Conservation (phyloP, 768 basidiomycete species). For the Clavulina sp. region DNA sequence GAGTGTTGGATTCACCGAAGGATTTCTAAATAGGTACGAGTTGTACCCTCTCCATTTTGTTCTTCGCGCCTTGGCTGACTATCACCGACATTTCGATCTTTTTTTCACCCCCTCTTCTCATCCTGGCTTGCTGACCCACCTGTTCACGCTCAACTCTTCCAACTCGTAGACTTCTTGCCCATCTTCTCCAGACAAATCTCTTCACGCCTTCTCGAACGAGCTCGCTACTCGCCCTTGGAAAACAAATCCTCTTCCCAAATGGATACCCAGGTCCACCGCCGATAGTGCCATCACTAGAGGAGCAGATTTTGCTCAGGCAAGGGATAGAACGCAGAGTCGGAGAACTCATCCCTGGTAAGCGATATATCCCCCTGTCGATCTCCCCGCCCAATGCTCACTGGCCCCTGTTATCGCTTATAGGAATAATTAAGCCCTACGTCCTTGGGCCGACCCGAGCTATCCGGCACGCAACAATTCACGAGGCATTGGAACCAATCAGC, state of each 20-base stretch:
- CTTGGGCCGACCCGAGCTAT: slow-evolving; percentile 35
- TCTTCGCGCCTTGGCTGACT: no score
- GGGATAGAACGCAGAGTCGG: slow-evolving; percentile 25
- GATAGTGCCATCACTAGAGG: slow-evolving; percentile 58
- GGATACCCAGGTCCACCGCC: slow-evolving; percentile 69
- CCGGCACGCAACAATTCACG: slow-evolving; percentile 27
- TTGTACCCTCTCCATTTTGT: no score
- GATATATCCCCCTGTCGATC: neutral
- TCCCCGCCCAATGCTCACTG: neutral
- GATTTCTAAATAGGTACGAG: no score
- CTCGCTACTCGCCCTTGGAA: slow-evolving; percentile 34
- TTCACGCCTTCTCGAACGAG: slow-evolving; percentile 37
- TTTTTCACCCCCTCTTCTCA: slow-evolving; percentile 33
- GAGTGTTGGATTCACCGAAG: no score
- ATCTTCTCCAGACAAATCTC: slow-evolving; percentile 40
- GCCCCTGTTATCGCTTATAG: slow-evolving; percentile 15
- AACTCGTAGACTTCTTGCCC: slow-evolving; percentile 52
- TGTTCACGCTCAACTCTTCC: no score
- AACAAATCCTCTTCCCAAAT: slow-evolving; percentile 60
- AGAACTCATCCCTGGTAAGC: slow-evolving; percentile 26
- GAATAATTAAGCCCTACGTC: slow-evolving; percentile 30
- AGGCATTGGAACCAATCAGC: slow-evolving; percentile 42
- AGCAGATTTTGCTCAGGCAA: slow-evolving; percentile 41
- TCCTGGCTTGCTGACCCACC: slow-evolving; percentile 31
- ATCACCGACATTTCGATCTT: no score